Conservation (phyloP, 805 yeast genomes). For the Yamadazyma ubonensis region DNA sequence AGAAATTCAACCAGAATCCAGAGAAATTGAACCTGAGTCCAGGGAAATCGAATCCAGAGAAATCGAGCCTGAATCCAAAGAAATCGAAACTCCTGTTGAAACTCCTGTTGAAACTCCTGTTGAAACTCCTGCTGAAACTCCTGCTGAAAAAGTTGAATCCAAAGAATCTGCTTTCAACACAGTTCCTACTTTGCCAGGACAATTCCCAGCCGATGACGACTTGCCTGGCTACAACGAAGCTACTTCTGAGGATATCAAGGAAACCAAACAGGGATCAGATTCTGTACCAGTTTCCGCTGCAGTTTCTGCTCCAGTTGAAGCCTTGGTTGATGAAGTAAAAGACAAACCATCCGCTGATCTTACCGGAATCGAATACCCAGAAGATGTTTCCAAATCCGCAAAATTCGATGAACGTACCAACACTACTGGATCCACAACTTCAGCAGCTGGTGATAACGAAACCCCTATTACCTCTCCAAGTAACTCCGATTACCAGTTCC, state of each 20-base stretch:
- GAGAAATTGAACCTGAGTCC: too few relatives aligned
- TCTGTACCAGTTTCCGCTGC: constrained; percentile 1
- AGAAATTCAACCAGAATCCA: too few relatives aligned
- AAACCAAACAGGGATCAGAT: background rate
- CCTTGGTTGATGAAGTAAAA: constrained; percentile 28
- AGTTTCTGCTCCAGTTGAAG: constrained; percentile 11
- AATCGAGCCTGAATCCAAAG: too few relatives aligned
- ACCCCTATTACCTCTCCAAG: constrained; percentile 51
- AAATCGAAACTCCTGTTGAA: too few relatives aligned
- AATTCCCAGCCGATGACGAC: background rate
- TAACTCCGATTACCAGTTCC: constrained; percentile 47
- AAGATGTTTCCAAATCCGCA: constrained; percentile 6
- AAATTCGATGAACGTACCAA: constrained; percentile 23
- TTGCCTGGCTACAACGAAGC: constrained; percentile 3
- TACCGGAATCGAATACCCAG: constrained; percentile 26
- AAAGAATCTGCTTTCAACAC: too few relatives aligned
- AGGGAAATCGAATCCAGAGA: too few relatives aligned
- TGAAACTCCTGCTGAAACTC: too few relatives aligned
- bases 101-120: too few relatives aligned
- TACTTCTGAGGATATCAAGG: too few relatives aligned
- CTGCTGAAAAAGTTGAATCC: too few relatives aligned
- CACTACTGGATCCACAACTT: constrained; percentile 37
- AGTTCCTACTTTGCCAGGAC: too few relatives aligned
- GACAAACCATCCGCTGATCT: constrained; percentile 26
- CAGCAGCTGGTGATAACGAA: constrained; percentile 34